Evolutionary conservation across 1,139 yeast genomes (phyloP).

Genomic region (Debaryomycetaceae sp.): DNA sequence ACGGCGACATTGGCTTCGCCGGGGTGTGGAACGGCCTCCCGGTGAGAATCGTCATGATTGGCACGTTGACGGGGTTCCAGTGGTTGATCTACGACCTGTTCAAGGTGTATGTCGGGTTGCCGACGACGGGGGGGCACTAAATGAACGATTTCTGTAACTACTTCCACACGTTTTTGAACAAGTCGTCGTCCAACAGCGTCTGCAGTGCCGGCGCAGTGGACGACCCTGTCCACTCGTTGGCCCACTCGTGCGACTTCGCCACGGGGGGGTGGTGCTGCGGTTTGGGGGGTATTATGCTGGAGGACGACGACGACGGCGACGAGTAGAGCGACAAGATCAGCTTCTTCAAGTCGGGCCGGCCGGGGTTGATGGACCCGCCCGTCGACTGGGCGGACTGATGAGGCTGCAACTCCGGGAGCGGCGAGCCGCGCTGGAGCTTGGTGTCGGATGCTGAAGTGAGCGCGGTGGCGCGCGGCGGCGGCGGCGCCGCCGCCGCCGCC

Average conservation of each 20-base stretch:
- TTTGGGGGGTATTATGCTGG: slow-evolving; percentile 31
- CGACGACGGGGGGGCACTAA: slow-evolving; percentile 77
- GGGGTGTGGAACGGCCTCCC: slow-evolving; percentile 96
- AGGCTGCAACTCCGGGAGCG: slow-evolving; percentile 11
- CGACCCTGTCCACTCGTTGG: slow-evolving; percentile 31
- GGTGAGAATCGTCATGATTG: slow-evolving; percentile 92
- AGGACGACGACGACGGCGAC: slow-evolving; percentile 49
- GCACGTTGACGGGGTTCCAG: slow-evolving; percentile 94
- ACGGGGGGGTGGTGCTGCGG: slow-evolving; percentile 10
- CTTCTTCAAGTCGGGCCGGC: slow-evolving; percentile 70
- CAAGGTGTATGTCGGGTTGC: slow-evolving; percentile 85
- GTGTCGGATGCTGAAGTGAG: slow-evolving; percentile 3
- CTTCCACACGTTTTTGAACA: slow-evolving; percentile 59
- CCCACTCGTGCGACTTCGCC: slow-evolving; percentile 17
- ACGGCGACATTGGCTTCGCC: slow-evolving; percentile 72
- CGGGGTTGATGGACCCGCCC: slow-evolving; percentile 28
- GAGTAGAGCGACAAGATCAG: slow-evolving; percentile 88
- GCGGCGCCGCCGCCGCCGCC: slow-evolving; percentile 9
- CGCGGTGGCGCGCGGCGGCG: background rate
- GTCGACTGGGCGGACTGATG: slow-evolving; percentile 32
- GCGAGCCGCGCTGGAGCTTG: slow-evolving; percentile 6
- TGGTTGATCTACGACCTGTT: slow-evolving; percentile 95
- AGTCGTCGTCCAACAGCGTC: slow-evolving; percentile 35
- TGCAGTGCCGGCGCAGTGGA: slow-evolving; percentile 12
- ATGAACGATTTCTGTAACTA: slow-evolving; percentile 10